Base-by-base conservation (phyloP, 208 protist genomes). In the Tetramitus jugosus region DNA sequence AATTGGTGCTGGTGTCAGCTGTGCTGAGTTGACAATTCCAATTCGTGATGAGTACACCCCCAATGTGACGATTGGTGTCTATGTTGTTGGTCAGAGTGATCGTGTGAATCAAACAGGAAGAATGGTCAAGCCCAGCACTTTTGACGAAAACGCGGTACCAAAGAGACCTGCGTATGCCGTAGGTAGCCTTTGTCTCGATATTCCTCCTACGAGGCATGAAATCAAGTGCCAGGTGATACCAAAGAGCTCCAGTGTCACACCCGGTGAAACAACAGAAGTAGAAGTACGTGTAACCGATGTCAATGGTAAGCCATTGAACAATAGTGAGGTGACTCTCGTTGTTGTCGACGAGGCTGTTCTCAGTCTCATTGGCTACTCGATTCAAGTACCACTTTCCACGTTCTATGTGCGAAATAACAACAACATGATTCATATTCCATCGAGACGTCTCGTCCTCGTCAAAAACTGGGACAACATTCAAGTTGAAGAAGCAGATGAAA, bases 281-380 rank as follows among this genome's bases (percentile, higher is more conserved):
- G 65, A 72, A 40, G 40, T 72, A 3, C 4, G 33, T 29, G 65
- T 72, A 2, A 52, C 0, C 4, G 65, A 72, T 35, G 7, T 37
- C 1, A 26, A 10, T 14, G 26, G 14, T 29, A 69, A 33, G 3
- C 7, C n/a, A 37, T 10, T n/a, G n/a, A n/a, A 4, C 31, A 52
- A 52, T 37, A 20, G 3, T 43, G 65, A 72, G 26, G 42, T 72
- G 4, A 31, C 14, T 52, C 2, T 72, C 3, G 26, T 72, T 37
- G 65, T 35, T 35, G 65, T 72, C 8, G 65, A 72, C 26, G 65
- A 72, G 49, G 42, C 40, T 26, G 40, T 72, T 23, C 40, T 72
- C 4, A 4, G 29, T n/a, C 23, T 72, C 0, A 37, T 42, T 52
- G 40, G 26, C 20, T 52, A 52, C 49, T 3, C 4, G 2, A 52